Evolutionary conservation across 2,329 filamentous ascomycete species (phyloP).

Genomic region (Arthrobotrys pseudoclavata): DNA sequence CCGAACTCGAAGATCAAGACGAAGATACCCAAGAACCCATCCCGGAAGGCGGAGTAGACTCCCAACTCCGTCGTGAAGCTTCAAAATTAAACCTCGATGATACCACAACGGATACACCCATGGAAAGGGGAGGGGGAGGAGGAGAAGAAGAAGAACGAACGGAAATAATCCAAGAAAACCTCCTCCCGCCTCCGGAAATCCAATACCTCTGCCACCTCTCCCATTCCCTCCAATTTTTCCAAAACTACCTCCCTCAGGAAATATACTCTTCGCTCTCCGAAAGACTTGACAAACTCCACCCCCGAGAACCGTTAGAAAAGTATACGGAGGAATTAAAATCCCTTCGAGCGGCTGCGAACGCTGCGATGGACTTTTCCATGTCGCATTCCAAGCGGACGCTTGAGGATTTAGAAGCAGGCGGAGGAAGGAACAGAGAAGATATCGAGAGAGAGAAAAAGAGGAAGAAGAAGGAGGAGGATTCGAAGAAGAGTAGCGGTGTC

Average conservation of each 20-base stretch:
- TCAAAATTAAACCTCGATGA: conserved; percentile 52
- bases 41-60: conserved; percentile 69
- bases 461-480: conserved; percentile 89
- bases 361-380: conserved; percentile 78
- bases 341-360: conserved; percentile 73
- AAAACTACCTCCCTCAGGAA: conserved; percentile 37
- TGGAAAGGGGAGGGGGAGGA: too few relatives aligned
- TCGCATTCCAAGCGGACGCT: conserved; percentile 71
- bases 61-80: conserved; percentile 53
- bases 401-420: conserved; percentile 74
- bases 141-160: background rate
- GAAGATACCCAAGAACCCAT: conserved; percentile 16
- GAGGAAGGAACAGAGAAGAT: conserved; percentile 68
- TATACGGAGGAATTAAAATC: conserved; percentile 51
- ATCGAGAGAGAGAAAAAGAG: conserved; percentile 82
- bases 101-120: conserved; percentile 33
- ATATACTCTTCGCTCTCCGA: conserved; percentile 21
- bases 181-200: conserved; percentile 44
- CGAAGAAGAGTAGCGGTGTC: conserved; percentile 82
- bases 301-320: conserved; percentile 40
- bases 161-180: conserved; percentile 20
- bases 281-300: conserved; percentile 12
- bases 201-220: conserved; percentile 34
- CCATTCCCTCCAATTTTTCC: conserved; percentile 49
- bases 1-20: conserved; percentile 40